These are phyloP conservation scores for Pseudonitzschia multiseries DNA, from an alignment of 108 stramenopile species.

Conservation along the genomic window DNA sequence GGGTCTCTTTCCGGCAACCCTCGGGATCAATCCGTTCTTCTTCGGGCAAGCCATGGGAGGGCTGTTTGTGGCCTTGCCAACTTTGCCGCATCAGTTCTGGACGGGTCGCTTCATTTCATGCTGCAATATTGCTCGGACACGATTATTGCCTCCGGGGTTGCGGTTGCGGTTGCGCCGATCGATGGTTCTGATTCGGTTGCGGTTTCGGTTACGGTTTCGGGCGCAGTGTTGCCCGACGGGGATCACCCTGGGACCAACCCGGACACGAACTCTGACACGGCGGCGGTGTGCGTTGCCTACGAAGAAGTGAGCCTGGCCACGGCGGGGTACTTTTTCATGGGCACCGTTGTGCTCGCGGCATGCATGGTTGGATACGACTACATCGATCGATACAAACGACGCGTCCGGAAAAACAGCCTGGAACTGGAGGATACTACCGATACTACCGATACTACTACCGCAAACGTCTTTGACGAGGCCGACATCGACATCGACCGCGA, in stretches of 20 bases:
- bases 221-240: background rate
- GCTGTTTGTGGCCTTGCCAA: conserved; percentile 34
- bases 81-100: conserved; percentile 20
- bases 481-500: background rate
- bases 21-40: conserved; percentile 47
- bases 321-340: conserved; percentile 33
- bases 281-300: conserved; percentile 15
- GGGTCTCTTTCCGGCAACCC: conserved; percentile 10
- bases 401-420: conserved; percentile 6
- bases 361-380: conserved; percentile 40
- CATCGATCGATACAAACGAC: conserved; percentile 26
- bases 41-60: conserved; percentile 56
- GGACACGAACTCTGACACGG: no score
- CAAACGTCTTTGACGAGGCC: background rate
- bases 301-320: conserved; percentile 28
- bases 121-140: conserved; percentile 9
- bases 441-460: no score
- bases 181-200: no score
- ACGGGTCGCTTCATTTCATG: background rate
- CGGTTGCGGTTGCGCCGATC: no score
- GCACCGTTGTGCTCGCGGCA: conserved; percentile 27
- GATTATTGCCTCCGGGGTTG: background rate
- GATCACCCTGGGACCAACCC: background rate
- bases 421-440: background rate
- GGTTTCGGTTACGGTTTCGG: no score